Base-by-base conservation (phyloP, 805 yeast genomes). In the Saccharomycopsis synnaedendra region DNA sequence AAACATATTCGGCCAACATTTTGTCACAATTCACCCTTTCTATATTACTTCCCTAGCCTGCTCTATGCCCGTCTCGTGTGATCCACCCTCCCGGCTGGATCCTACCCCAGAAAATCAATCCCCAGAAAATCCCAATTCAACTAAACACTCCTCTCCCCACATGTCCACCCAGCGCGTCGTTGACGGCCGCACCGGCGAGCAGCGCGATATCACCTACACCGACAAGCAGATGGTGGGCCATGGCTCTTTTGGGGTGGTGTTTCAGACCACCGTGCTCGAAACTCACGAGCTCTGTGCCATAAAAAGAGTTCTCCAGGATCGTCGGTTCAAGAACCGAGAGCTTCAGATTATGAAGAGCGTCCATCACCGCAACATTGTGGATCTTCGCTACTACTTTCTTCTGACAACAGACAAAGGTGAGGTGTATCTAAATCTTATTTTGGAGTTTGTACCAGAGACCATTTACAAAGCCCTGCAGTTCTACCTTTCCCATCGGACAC, bases 231-330 rank as follows among this genome's bases (percentile, higher is more conserved):
- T 89, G 74, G 93, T 90, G 39, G 98, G 98, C n/a, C 94, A 86
- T 64, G 98, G 98, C 7, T 89, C 97, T n/a, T 93, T 93, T 68
- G 98, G 98, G 3, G 89, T 88, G 34, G 98, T 93, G n/a, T 88
- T 87, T 62, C 93, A 86, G 56, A 87, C 96, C 5, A 79, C 76
- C 50, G 70, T 93, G 38, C 60, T 76, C 52, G 88, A 90, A 11
- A 72, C 83, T 28, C 79, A 83, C 51, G 85, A 81, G 57, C 75
- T 79, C 39, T 94, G 90, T 19, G 98, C 98, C 44, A 87, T 93
- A 61, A 93, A 93, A 65, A 77, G 95, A 57, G 99, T 93, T n/a
- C 72, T 90, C 30, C 97, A 93, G 63, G 99, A 93, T 66, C 85
- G 82, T 60, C 71, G 97, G 43, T 93, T 89, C 74, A 85, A 93